These are phyloP conservation scores for Bipolaris oryzae DNA, from an alignment of 2,329 filamentous ascomycete species.

Conservation along the genomic window DNA sequence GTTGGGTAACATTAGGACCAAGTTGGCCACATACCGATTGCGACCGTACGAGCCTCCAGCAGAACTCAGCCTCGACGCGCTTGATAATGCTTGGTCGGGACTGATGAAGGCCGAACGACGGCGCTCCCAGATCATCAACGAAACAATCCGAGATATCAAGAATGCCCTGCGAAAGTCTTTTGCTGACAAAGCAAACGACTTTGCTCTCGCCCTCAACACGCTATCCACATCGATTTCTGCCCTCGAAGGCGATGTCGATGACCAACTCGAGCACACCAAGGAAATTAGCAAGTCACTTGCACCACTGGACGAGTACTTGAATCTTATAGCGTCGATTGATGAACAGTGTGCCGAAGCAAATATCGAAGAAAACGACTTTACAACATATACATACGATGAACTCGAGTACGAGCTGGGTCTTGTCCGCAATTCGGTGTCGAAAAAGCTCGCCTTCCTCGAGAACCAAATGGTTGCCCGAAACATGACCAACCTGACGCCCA, in stretches of 20 bases:
- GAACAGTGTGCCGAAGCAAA: conserved; percentile 93
- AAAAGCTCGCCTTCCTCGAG: conserved; percentile 95
- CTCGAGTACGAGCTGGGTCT: conserved; percentile 90
- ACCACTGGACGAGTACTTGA: conserved; percentile 88
- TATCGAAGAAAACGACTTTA: conserved; percentile 99
- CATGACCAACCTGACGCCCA: conserved; percentile 98
- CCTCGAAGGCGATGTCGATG: conserved; percentile 95
- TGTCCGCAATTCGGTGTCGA: conserved; percentile 89
- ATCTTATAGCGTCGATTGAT: conserved; percentile 84
- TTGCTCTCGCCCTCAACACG: conserved; percentile 92
- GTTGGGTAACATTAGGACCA: conserved; percentile 98
- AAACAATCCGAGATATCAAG: conserved; percentile 98
- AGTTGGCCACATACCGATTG: conserved; percentile 91
- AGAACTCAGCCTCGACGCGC: conserved; percentile 78
- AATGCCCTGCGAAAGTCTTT: conserved; percentile 91
- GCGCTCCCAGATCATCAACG: conserved; percentile 92
- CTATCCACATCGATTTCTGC: conserved; percentile 94
- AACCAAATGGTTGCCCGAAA: conserved; percentile 98
- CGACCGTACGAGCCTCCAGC: conserved; percentile 88
- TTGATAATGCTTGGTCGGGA: conserved; percentile 81
- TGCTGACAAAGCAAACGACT: conserved; percentile 97
- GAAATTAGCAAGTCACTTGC: conserved; percentile 83
- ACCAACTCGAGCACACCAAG: conserved; percentile 86
- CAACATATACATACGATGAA: conserved; percentile 98
- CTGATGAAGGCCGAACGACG: conserved; percentile 84